These are phyloP conservation scores for Ceratocystis alfenasii DNA, from an alignment of 2,329 filamentous ascomycete species.

Conservation along the genomic window DNA sequence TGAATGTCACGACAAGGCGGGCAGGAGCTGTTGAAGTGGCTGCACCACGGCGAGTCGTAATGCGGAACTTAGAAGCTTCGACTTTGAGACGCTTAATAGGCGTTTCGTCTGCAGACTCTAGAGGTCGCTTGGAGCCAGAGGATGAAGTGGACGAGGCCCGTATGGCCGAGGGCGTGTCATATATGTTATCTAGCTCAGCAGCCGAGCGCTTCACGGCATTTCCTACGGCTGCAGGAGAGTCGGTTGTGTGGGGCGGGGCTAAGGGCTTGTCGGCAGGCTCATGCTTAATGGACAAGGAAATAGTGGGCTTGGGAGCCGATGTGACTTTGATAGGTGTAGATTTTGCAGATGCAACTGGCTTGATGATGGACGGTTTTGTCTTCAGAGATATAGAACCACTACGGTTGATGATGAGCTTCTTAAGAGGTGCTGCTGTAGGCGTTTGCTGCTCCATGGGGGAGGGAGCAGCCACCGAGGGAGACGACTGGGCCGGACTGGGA, in stretches of 20 bases:
- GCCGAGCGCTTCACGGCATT: neutral
- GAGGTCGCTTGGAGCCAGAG: slow-evolving; percentile 17
- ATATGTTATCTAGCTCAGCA: slow-evolving; percentile 15
- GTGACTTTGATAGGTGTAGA: slow-evolving; percentile 8
- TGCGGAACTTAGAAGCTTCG: slow-evolving; percentile 12
- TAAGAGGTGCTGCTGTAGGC: slow-evolving; percentile 15
- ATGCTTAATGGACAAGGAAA: slow-evolving; percentile 22
- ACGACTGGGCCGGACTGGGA: slow-evolving; percentile 1
- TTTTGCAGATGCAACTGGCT: slow-evolving; percentile 13
- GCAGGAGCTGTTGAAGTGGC: neutral
- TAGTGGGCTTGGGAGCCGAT: slow-evolving; percentile 12
- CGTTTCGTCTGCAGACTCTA: slow-evolving; percentile 11
- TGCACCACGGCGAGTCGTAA: neutral
- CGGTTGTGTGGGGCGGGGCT: neutral
- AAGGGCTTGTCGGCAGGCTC: slow-evolving; percentile 15
- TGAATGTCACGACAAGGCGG: slow-evolving; percentile 18
- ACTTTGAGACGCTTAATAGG: slow-evolving; percentile 18
- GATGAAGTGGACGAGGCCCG: slow-evolving; percentile 4
- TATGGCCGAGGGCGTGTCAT: neutral
- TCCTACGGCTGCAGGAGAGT: neutral
- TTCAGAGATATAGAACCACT: slow-evolving; percentile 22
- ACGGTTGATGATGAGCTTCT: slow-evolving; percentile 23
- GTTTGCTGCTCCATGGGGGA: slow-evolving; percentile 4
- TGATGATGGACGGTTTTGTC: slow-evolving; percentile 17
- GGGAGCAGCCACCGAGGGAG: neutral